Conservation (phyloP, 306 rosid genomes). For the Urtica urens region DNA sequence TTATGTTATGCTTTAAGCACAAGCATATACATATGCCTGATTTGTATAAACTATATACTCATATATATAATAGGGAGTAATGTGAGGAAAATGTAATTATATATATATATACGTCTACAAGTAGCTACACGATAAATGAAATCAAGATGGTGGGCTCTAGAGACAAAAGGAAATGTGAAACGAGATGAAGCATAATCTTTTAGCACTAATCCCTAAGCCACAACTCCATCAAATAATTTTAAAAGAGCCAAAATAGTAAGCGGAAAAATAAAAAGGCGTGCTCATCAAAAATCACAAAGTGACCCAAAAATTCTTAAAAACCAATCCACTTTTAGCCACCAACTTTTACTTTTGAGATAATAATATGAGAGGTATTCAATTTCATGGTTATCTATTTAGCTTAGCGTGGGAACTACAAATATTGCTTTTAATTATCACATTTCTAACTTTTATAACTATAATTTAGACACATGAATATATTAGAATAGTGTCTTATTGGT, state of each 20-base stretch:
- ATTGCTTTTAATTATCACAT: background rate
- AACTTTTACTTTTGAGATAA: background rate
- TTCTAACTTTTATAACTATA: background rate
- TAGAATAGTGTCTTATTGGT: no score
- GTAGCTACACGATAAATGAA: background rate
- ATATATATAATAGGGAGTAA: no score
- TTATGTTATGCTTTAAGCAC: no score
- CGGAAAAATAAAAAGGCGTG: slow-evolving; percentile 2
- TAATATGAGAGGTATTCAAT: no score
- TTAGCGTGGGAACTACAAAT: no score
- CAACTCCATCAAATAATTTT: background rate
- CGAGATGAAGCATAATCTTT: background rate
- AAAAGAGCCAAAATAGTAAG: background rate
- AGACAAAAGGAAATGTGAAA: background rate
- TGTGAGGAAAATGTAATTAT: no score
- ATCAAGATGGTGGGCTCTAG: no score
- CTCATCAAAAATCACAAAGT: background rate
- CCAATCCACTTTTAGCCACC: background rate
- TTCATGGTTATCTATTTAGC: no score
- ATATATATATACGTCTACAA: no score
- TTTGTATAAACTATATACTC: no score
- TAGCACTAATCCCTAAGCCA: slow-evolving; percentile 9
- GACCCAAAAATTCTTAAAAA: background rate
- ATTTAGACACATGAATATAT: no score
- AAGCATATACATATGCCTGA: no score